A percentile compares a stretch with the other conserved stretches of the same genome.
These are phyloP conservation scores for Trichophyton mentagrophytes DNA, from an alignment of 2,329 filamentous ascomycete genomes.

Conservation along the genomic window DNA sequence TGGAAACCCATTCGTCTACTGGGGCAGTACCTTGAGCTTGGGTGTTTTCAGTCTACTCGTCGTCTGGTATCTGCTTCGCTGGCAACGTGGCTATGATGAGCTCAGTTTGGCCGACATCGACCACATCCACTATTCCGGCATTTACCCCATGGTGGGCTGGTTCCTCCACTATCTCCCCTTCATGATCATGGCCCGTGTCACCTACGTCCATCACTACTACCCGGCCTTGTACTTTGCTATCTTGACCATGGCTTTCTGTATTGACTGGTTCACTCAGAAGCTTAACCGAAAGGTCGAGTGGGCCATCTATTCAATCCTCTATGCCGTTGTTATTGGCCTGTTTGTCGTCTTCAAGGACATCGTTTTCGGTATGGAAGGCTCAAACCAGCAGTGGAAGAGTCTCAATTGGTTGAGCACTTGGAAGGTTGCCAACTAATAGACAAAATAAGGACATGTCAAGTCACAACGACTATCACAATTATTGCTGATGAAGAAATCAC, in stretches of 20 bases:
- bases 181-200: conserved; percentile 94
- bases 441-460: neutral
- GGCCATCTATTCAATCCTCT: conserved; percentile 60
- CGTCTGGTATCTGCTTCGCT: conserved; percentile 76
- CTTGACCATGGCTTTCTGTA: conserved; percentile 70
- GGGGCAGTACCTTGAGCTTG: conserved; percentile 74
- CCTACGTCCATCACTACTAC: conserved; percentile 99
- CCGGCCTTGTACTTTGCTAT: conserved; percentile 97
- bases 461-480: neutral
- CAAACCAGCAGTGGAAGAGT: conserved; percentile 72
- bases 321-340: conserved; percentile 60
- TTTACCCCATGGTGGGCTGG: conserved; percentile 91
- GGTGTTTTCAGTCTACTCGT: conserved; percentile 59
- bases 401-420: conserved; percentile 87
- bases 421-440: conserved; percentile 57
- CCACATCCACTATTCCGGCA: conserved; percentile 81
- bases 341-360: conserved; percentile 88
- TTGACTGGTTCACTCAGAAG: conserved; percentile 68
- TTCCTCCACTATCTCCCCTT: conserved; percentile 94
- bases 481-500: neutral
- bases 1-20: conserved; percentile 92
- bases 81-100: conserved; percentile 88
- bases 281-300: conserved; percentile 52
- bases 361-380: conserved; percentile 88
- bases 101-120: conserved; percentile 70